These are phyloP conservation scores for Nyctanthes arbortristis DNA, from an alignment of 257 asterid genomes.

Conservation along the genomic window DNA sequence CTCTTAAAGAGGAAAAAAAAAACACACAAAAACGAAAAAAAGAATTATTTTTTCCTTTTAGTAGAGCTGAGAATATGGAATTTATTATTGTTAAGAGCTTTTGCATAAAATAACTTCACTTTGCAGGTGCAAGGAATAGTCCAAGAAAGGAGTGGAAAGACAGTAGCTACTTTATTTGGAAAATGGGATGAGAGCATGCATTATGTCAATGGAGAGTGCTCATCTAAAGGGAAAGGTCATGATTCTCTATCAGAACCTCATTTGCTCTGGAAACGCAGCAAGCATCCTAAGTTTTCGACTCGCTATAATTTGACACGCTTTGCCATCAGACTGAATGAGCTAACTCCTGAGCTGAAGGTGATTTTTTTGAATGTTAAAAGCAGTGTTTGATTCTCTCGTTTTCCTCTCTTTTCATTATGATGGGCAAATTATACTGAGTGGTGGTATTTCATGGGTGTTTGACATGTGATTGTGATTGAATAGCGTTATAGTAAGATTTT, in stretches of 20 bases:
- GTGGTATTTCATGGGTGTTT: too few relatives aligned
- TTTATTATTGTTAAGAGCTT: slow-evolving; percentile 8
- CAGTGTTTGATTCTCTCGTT: too few relatives aligned
- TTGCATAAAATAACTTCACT: slow-evolving; percentile 18
- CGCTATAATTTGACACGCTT: slow-evolving; percentile 90
- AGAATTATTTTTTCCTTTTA: not conserved
- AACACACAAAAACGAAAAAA: too few relatives aligned
- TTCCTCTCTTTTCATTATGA: too few relatives aligned
- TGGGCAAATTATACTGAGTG: too few relatives aligned
- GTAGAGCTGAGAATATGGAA: not conserved
- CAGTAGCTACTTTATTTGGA: slow-evolving; percentile 79
- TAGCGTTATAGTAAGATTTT: slow-evolving; percentile 1
- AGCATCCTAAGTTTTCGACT: slow-evolving; percentile 72
- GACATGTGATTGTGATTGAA: not conserved
- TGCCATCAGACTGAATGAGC: slow-evolving; percentile 87
- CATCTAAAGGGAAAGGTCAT: slow-evolving; percentile 54
- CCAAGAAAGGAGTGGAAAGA: slow-evolving; percentile 81
- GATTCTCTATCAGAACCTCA: slow-evolving; percentile 64
- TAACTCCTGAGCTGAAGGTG: slow-evolving; percentile 80
- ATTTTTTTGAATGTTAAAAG: slow-evolving; percentile 2
- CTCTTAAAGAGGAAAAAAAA: too few relatives aligned
- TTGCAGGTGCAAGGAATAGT: slow-evolving; percentile 91
- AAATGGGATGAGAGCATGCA: slow-evolving; percentile 98
- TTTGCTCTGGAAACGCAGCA: slow-evolving; percentile 85
- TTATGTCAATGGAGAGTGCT: slow-evolving; percentile 71